phyloP scores from a whole-genome alignment of 1,284 basidiomycete species.

The Phylloboletellus chloephorus region DNA sequence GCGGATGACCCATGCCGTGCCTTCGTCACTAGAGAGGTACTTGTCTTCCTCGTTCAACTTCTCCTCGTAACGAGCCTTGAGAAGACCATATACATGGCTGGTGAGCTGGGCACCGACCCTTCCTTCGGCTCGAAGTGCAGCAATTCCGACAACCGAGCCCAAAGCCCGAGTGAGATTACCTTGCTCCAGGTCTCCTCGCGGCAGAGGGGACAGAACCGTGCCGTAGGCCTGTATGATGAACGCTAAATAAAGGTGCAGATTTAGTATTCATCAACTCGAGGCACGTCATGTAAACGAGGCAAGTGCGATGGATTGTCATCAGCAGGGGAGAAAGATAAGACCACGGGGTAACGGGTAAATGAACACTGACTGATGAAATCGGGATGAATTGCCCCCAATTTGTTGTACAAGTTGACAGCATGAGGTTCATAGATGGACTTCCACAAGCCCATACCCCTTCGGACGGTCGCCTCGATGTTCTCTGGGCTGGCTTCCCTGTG shows the following conservation, averaged over 20 bases:
- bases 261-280: conserved; percentile 32
- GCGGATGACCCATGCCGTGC: conserved; percentile 87
- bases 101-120: conserved; percentile 88
- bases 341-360: conserved; percentile 32
- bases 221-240: conserved; percentile 96
- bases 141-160: conserved; percentile 85
- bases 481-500: conserved; percentile 54
- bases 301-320: conserved; percentile 29
- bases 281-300: conserved; percentile 32
- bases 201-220: conserved; percentile 73
- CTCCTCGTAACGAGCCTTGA: conserved; percentile 68
- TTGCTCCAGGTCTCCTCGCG: conserved; percentile 59
- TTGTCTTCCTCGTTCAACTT: conserved; percentile 68
- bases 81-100: conserved; percentile 90
- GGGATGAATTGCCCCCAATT: conserved; percentile 81
- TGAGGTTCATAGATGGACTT: conserved; percentile 90
- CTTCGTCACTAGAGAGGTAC: conserved; percentile 88
- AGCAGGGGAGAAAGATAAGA: conserved; percentile 28
- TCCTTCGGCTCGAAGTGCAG: conserved; percentile 86
- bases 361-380: conserved; percentile 75
- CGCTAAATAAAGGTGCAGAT: conserved; percentile 43
- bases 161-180: conserved; percentile 83
- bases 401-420: conserved; percentile 82
- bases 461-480: conserved; percentile 62
- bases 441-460: conserved; percentile 75